phyloP scores from a whole-genome alignment of 352 stramenopile genomes.

The Globisporangium iwayamae region DNA sequence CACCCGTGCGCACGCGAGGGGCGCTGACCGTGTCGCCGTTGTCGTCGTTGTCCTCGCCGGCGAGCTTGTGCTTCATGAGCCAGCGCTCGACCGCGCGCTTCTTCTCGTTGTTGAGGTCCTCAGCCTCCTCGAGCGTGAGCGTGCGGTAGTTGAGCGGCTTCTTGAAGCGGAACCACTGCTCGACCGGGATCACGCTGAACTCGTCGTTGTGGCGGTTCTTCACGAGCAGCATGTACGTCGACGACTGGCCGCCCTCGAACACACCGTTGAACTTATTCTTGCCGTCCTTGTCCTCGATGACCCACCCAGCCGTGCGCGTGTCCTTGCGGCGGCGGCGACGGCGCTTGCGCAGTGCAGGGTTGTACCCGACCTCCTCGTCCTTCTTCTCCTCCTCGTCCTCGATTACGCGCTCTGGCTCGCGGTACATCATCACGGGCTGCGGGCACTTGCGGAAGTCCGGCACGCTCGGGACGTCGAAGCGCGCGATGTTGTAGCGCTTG shows the following conservation, averaged over 20 bases:
- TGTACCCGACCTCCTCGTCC: conserved; percentile 67
- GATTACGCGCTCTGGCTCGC: conserved; percentile 67
- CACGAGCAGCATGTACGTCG: conserved; percentile 84
- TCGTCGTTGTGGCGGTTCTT: conserved; percentile 87
- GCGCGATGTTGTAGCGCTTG: conserved; percentile 86
- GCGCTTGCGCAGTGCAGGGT: conserved; percentile 69
- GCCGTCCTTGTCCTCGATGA: conserved; percentile 80
- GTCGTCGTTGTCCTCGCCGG: conserved; percentile 66
- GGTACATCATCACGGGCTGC: conserved; percentile 87
- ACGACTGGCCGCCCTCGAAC: conserved; percentile 79
- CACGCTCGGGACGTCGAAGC: conserved; percentile 69
- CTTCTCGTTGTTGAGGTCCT: conserved; percentile 88
- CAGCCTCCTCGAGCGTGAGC: conserved; percentile 79
- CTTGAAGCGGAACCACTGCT: conserved; percentile 90
- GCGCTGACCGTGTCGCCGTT: conserved; percentile 52
- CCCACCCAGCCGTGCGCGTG: conserved; percentile 72
- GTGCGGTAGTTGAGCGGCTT: conserved; percentile 84
- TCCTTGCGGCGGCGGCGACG: conserved; percentile 73
- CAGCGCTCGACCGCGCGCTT: conserved; percentile 84
- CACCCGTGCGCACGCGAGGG: conserved; percentile 66
- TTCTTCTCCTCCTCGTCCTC: conserved; percentile 82
- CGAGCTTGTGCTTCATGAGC: conserved; percentile 88
- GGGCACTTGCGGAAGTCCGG: conserved; percentile 54
- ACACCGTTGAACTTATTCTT: conserved; percentile 84
- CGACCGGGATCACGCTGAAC: conserved; percentile 83